phyloP scores from a whole-genome alignment of 139 green algal genomes.

The Coelastrella sp. region DNA sequence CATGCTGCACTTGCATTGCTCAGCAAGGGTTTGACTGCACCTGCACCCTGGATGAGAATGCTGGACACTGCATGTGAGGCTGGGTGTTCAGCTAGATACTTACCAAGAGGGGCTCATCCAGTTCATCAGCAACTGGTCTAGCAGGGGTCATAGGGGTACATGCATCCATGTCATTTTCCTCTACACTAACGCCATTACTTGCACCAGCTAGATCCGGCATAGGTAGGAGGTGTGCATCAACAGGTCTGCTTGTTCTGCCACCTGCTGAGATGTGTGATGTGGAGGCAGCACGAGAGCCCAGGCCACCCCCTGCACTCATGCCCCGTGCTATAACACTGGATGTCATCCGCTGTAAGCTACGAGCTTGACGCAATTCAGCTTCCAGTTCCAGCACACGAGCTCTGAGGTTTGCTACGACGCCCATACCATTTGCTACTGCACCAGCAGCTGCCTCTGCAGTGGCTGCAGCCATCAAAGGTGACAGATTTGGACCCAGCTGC shows the following conservation, averaged over 20 bases:
- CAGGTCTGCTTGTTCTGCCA: neutral
- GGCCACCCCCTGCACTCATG: constrained; percentile 2
- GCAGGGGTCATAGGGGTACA: constrained; percentile 25
- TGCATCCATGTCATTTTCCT: constrained; percentile 7
- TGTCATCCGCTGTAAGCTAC: constrained; percentile 30
- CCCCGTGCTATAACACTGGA: constrained; percentile 17
- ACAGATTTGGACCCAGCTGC: neutral
- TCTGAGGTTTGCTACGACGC: constrained; percentile 62
- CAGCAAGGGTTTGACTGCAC: too few relatives aligned
- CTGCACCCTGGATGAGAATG: too few relatives aligned
- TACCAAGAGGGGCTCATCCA: constrained; percentile 37
- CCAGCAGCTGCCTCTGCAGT: neutral
- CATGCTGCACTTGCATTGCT: neutral
- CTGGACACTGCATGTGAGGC: too few relatives aligned
- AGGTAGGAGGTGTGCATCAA: neutral
- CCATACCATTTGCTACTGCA: constrained; percentile 1
- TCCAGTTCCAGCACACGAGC: constrained; percentile 74
- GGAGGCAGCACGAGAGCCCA: neutral
- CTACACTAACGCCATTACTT: neutral
- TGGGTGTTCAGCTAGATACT: too few relatives aligned
- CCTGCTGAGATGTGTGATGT: constrained; percentile 16
- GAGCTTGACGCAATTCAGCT: constrained; percentile 63
- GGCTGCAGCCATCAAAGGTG: neutral
- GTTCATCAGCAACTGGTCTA: neutral
- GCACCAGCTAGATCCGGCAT: neutral